These are phyloP conservation scores for Vaccinium corymbosum DNA, from an alignment of 148 eudicot species.

Conservation along the genomic window DNA sequence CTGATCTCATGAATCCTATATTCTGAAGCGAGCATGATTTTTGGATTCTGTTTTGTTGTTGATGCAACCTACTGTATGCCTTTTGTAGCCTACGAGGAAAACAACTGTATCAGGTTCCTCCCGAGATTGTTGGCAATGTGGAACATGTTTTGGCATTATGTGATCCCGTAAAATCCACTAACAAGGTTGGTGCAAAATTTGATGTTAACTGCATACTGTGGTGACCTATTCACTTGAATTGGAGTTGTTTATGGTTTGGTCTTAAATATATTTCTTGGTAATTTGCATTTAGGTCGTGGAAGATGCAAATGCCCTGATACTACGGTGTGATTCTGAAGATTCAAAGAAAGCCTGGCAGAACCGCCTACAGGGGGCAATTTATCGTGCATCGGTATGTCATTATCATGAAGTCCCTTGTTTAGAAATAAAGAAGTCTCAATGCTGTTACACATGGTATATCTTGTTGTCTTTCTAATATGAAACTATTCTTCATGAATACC, in stretches of 20 bases:
- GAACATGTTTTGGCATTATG: conserved; percentile 68
- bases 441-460: neutral
- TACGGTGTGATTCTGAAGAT: conserved; percentile 68
- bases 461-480: neutral
- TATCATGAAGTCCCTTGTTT: neutral
- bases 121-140: conserved; percentile 58
- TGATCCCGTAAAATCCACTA: conserved; percentile 47
- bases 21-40: neutral
- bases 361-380: conserved; percentile 77
- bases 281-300: conserved; percentile 61
- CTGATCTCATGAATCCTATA: neutral
- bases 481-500: neutral
- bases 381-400: conserved; percentile 73
- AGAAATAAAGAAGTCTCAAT: neutral
- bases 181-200: conserved; percentile 34
- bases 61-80: neutral
- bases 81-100: conserved; percentile 77
- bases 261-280: neutral
- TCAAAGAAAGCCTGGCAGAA: conserved; percentile 66
- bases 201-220: neutral
- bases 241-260: conserved; percentile 7
- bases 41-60: conserved; percentile 1
- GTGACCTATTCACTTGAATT: neutral
- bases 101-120: conserved; percentile 67
- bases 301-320: conserved; percentile 73